These are phyloP conservation scores for Microthlaspi erraticum DNA, from an alignment of 345 rosid genomes.

Conservation along the genomic window DNA sequence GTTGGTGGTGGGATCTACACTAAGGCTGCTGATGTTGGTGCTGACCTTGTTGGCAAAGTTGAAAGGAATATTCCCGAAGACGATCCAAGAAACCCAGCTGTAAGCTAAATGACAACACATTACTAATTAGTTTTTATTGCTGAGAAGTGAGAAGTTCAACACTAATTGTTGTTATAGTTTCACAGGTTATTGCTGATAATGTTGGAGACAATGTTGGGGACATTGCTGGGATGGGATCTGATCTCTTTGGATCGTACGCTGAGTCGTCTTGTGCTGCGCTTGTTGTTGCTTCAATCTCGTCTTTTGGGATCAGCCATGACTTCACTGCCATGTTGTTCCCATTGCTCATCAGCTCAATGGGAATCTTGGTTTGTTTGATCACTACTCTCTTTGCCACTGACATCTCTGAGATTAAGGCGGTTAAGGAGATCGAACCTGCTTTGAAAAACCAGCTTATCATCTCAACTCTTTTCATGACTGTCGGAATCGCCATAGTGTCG, in stretches of 20 bases:
- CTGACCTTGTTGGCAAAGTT: constrained; percentile 79
- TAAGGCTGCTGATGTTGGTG: constrained; percentile 80
- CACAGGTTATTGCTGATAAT: constrained; percentile 75
- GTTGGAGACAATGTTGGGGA: constrained; percentile 83
- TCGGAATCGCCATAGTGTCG: constrained; percentile 62
- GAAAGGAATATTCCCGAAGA: constrained; percentile 80
- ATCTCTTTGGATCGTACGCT: constrained; percentile 76
- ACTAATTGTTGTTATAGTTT: not conserved
- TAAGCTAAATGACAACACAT: constrained; percentile 34
- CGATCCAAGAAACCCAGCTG: constrained; percentile 84
- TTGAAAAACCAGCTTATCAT: constrained; percentile 74
- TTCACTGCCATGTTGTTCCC: constrained; percentile 71
- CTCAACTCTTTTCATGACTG: constrained; percentile 67
- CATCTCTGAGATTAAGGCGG: constrained; percentile 66
- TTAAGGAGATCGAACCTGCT: constrained; percentile 68
- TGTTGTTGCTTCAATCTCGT: constrained; percentile 77
- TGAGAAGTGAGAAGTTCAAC: not conserved
- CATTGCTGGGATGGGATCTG: constrained; percentile 86
- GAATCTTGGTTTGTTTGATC: constrained; percentile 71
- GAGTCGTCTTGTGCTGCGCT: constrained; percentile 82
- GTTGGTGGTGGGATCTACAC: constrained; percentile 85
- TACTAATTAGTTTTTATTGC: no score
- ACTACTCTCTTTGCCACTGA: constrained; percentile 75
- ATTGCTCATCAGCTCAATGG: constrained; percentile 62
- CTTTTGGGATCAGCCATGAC: constrained; percentile 72